phyloP scores from a whole-genome alignment of 1,284 basidiomycete species.

The Peniophora sp. region DNA sequence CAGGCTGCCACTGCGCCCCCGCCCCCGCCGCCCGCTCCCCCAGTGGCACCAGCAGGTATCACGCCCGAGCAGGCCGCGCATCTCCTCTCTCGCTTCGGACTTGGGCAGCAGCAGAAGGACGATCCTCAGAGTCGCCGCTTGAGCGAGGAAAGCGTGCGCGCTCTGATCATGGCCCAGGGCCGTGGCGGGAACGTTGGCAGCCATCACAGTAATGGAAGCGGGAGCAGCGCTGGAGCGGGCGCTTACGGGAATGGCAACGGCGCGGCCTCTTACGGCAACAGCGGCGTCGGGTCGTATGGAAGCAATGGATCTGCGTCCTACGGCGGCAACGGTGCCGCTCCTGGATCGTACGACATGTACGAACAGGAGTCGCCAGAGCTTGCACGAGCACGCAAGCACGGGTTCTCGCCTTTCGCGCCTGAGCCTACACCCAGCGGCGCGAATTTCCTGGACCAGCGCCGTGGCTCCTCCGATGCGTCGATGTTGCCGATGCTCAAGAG shows the following conservation, averaged over 20 bases:
- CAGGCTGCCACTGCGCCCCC: conserved; percentile 23
- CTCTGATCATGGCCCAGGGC: background rate
- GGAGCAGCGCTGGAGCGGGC: no score
- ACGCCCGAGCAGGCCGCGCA: conserved; percentile 10
- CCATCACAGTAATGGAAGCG: no score
- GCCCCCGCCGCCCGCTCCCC: conserved; percentile 45
- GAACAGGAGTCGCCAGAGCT: conserved; percentile 3
- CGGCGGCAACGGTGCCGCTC: no score
- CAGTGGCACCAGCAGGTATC: conserved; percentile 38
- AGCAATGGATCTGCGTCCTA: no score
- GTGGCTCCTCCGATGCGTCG: no score
- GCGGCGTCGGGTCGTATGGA: no score
- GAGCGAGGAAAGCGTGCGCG: background rate
- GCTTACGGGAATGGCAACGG: no score
- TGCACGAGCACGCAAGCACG: background rate
- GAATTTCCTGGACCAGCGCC: no score
- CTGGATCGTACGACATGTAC: conserved; percentile 7
- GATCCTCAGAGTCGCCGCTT: background rate
- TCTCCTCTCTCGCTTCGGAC: background rate
- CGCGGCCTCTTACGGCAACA: no score
- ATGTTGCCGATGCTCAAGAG: no score
- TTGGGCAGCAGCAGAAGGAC: conserved; percentile 9
- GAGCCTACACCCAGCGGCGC: no score
- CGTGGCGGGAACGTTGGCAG: background rate
- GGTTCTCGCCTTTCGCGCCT: conserved; percentile 21